Conservation (phyloP, 2,329 filamentous ascomycete species). For the Exophiala spinifera region DNA sequence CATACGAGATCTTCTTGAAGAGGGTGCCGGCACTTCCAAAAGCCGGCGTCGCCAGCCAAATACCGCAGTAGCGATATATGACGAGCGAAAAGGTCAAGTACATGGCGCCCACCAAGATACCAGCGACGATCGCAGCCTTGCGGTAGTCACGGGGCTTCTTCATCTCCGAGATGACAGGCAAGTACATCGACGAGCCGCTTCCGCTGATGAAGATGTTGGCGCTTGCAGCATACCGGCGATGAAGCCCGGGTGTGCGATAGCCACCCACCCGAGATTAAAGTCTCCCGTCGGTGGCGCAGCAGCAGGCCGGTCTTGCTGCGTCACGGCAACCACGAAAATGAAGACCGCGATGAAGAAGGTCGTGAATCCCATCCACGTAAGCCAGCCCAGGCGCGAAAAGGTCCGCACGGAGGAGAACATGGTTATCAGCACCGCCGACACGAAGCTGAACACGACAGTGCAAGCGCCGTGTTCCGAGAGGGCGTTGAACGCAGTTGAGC, state of each 20-base stretch:
- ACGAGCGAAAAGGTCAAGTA: conserved; percentile 41
- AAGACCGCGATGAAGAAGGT: conserved; percentile 55
- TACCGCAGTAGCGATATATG: conserved; percentile 48
- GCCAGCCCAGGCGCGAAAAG: conserved; percentile 43
- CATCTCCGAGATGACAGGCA: conserved; percentile 42
- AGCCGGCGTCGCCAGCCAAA: conserved; percentile 47
- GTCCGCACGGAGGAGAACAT: conserved; percentile 26
- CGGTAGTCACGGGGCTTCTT: conserved; percentile 35
- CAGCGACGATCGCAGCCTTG: conserved; percentile 34
- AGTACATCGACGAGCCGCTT: conserved; percentile 35
- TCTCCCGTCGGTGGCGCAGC: conserved; percentile 32
- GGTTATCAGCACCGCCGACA: conserved; percentile 29
- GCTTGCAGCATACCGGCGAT: conserved; percentile 32
- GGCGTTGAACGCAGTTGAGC: conserved; percentile 43
- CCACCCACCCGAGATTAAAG: conserved; percentile 32
- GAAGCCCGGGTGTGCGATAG: conserved; percentile 30
- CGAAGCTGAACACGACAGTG: conserved; percentile 33
- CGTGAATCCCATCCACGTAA: conserved; percentile 60
- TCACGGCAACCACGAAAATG: conserved; percentile 31
- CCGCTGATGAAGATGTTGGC: conserved; percentile 34
- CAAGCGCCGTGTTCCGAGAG: conserved; percentile 39
- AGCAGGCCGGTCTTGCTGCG: conserved; percentile 36
- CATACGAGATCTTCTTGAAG: conserved; percentile 48
- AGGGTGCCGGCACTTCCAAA: conserved; percentile 44
- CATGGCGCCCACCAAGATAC: conserved; percentile 34